Base-by-base conservation (phyloP, 225 moss, liverwort and hornwort genomes). In the Climacium dendroides region DNA sequence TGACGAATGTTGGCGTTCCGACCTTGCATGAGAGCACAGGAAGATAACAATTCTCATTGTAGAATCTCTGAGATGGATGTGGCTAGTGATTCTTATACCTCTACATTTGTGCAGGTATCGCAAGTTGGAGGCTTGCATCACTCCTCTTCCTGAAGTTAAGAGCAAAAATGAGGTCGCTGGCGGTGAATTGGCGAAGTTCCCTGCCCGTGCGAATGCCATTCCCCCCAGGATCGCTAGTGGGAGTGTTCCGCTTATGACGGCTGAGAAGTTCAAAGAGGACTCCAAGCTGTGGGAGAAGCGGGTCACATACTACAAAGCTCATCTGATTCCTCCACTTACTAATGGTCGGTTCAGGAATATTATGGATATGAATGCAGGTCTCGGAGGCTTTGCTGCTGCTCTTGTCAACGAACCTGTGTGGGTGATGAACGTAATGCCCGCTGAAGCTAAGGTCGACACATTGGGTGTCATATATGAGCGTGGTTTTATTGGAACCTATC, bases 341-440 rank as follows among this genome's bases (percentile, higher is more conserved):
- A 86, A 76, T 50, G 96, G 93, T 28, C 92, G 92, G 26, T 98
- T 90, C 79, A 90, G 98, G 55, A 98, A 98, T 64, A 96, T 98
- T 20, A 98, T 98, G 97, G 98, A 98, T 74, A 98, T 98, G 98
- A 98, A 98, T 81, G 96, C 97, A 13, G 95, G 96, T 18, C 87
- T 98, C 19, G 98, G 97, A 84, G 97, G 98, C 24, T 98, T 98
- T 64, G 98, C 96, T 67, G 97, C 97, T 48, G 95, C 96, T 76
- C 92, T 96, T 37, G 90, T 91, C 29, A 91, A 91, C 12, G 94
- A 97, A 13, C 90, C 88, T 30, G 95, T 93, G 23, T 98, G 98
- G 98, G 95, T 97, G 4, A 98, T 98, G 98, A 96, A 97, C 83
- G 90, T 90, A 18, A 96, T 97, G 87, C 95, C 96, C n/a, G 81